Evolutionary conservation across 306 rosid species (phyloP), one percentile per base, ranked within the genome.

Genomic region (Vachellia collinsii): DNA sequence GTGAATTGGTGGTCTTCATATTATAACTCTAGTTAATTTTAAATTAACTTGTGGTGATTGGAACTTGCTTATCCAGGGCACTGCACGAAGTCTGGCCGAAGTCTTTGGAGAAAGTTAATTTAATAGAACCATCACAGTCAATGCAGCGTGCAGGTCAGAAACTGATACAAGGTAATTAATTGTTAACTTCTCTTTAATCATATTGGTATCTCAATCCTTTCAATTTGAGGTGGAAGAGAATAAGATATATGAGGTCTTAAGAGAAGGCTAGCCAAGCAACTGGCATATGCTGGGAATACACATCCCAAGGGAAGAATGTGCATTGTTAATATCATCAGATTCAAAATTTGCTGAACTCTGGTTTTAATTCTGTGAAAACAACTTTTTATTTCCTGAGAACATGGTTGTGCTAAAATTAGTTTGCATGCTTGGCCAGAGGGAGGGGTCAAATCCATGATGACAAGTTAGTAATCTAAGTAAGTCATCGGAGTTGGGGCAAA

Each of bases 41-140:
- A 44, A 66, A 61, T 75, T 75, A 62, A 46, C 82, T 62, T 62
- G 20, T 46, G 67, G 20, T 62, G 42, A 59, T 82, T 77, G 59
- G 9, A 77, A 85, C 88, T 69, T 80, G 70, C 88, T 81, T 72
- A 17, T 77, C 47, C 70, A 95, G 98, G 98, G 98, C 99, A 66
- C 77, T 95, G 72, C 91, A 76, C 80, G 97, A 93, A 84, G 92
- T 93, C 62, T 95, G 98, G 99, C 99, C 99, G 38, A 71, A 87
- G 62, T 88, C 98, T 53, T 78, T 93, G 78, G 85, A 90, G 83
- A 92, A 89, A 83, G 89, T 91, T 73, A 95, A 92, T 81, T 62
- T 93, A 87, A 88, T 91, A 68, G 99, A 93, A 82, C 97, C 97
- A 80, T 94, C 97, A 51, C 99, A 94, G 72, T 91, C 97, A 50